Evolutionary conservation across 1,139 yeast species (phyloP), one percentile per base, ranked within the genome.

Genomic region (Yamadazyma aaseri): DNA sequence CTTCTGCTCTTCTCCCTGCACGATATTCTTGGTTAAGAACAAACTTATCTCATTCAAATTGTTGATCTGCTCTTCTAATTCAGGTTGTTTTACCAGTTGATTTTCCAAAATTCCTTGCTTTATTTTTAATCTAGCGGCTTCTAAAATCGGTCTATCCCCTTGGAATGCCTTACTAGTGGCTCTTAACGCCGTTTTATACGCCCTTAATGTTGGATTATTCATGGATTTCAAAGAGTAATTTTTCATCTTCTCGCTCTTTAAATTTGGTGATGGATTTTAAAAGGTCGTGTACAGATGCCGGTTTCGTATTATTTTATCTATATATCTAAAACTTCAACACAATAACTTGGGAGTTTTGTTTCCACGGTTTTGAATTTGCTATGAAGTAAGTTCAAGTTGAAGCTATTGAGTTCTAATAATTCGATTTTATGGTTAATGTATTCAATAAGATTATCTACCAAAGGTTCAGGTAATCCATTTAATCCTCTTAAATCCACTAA

Each of bases 151-250:
- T 0, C 51, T 23, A 50, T 86, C 95, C 12, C 71, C 66, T 39
- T 62, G 57, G 55, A 87, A 87, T 0, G 92, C 94, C 3, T 78
- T 48, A 28, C 66, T 63, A 1, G 94, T 79, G 10, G 96, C 90
- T 47, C 92, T 71, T 38, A 82, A 60, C 2, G 89, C 84, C 33
- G 67, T 64, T 51, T 87, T 73, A 57, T 85, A 87, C 0, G 90
- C 89, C 15, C 63, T 47, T 25, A 73, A 49, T 0, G 79, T 75
- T 11, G 40, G 33, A 21, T 29, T 39, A 11, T 10, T 34, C 36
- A 37, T 39, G n/a, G 14, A 18, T 18, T 7, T 9, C 9, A 6
- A 18, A 18, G 20, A 18, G 20, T 18, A 18, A 18, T 7, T 18
- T 18, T 9, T 18, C 20, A 18, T 18, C 20, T 18, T n/a, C n/a